phyloP scores from a whole-genome alignment of 1,284 basidiomycete species.

The Anthracocystis panici-leucophaei region DNA sequence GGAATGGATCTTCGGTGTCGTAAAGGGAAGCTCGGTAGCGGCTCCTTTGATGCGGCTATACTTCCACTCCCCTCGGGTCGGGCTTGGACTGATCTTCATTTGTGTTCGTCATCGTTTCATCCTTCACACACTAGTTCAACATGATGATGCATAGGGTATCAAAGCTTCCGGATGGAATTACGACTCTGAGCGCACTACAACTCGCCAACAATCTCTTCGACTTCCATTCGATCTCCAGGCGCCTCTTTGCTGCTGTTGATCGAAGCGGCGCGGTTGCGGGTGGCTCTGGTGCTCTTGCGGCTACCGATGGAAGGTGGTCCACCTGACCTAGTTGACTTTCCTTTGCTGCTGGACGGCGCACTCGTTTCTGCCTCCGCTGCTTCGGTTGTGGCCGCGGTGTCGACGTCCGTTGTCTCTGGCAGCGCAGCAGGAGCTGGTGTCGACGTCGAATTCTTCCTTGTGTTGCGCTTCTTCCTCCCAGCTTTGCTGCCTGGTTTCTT shows the following conservation, averaged over 20 bases:
- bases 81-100: background rate
- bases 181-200: slow-evolving; percentile 2
- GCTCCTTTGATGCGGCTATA: background rate
- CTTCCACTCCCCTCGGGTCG: background rate
- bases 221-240: slow-evolving; percentile 34
- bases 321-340: slow-evolving; percentile 6
- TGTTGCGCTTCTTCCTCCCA: slow-evolving; percentile 30
- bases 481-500: slow-evolving; percentile 36
- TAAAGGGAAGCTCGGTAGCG: no score
- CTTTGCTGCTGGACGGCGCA: background rate
- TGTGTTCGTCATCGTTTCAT: background rate
- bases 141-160: no score
- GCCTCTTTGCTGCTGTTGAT: slow-evolving; percentile 26
- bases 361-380: slow-evolving; percentile 4
- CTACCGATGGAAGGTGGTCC: slow-evolving; percentile 34
- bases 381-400: background rate
- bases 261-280: slow-evolving; percentile 14
- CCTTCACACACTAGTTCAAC: background rate
- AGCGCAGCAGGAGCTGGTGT: slow-evolving; percentile 20
- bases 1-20: no score
- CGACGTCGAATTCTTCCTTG: slow-evolving; percentile 25
- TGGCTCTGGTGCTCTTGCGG: slow-evolving; percentile 22
- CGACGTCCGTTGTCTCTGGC: background rate
- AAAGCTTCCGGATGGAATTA: no score
- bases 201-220: slow-evolving; percentile 50